Percentiles rank a stretch among this genome's conserved stretches.
These are phyloP conservation scores for Mortierella alpina DNA, from an alignment of 192 early-diverging fungal species.

Conservation along the genomic window DNA sequence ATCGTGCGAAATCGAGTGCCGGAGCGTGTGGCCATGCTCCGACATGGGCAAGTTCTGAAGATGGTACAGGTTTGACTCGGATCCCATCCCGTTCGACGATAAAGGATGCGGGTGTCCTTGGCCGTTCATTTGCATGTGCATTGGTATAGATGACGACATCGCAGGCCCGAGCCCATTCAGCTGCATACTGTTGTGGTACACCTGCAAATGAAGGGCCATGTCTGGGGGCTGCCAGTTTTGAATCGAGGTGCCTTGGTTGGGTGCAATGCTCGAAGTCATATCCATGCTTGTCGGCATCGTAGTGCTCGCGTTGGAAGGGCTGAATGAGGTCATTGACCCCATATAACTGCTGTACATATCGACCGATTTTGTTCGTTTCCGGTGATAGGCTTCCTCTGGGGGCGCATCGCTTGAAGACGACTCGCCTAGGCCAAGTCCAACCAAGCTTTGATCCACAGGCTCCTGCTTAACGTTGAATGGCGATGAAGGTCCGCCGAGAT, in stretches of 20 bases:
- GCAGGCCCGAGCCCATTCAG: slow-evolving; percentile 27
- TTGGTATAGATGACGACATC: slow-evolving; percentile 29
- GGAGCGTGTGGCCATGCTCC: slow-evolving; percentile 24
- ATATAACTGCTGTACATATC: slow-evolving; percentile 50
- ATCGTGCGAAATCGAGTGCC: slow-evolving; percentile 44
- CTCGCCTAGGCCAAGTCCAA: slow-evolving; percentile 35
- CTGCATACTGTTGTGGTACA: slow-evolving; percentile 45
- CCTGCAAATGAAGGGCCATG: slow-evolving; percentile 42
- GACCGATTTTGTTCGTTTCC: slow-evolving; percentile 51
- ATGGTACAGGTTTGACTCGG: slow-evolving; percentile 28
- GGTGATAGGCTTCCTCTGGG: slow-evolving; percentile 41
- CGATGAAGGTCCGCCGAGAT: not conserved
- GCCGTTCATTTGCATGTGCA: slow-evolving; percentile 47
- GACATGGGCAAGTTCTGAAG: slow-evolving; percentile 18
- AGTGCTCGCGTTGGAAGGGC: not conserved
- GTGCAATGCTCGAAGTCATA: slow-evolving; percentile 8
- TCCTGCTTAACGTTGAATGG: slow-evolving; percentile 22
- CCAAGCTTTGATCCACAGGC: slow-evolving; percentile 17
- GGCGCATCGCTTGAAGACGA: slow-evolving; percentile 4
- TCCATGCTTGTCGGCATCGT: slow-evolving; percentile 12
- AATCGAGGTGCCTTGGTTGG: slow-evolving; percentile 40
- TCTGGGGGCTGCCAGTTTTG: slow-evolving; percentile 55
- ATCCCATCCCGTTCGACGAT: slow-evolving; percentile 6
- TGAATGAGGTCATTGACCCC: slow-evolving; percentile 25
- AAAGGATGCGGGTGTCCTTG: slow-evolving; percentile 23